Conservation (phyloP, 345 rosid genomes). For the Trapa bicornis region DNA sequence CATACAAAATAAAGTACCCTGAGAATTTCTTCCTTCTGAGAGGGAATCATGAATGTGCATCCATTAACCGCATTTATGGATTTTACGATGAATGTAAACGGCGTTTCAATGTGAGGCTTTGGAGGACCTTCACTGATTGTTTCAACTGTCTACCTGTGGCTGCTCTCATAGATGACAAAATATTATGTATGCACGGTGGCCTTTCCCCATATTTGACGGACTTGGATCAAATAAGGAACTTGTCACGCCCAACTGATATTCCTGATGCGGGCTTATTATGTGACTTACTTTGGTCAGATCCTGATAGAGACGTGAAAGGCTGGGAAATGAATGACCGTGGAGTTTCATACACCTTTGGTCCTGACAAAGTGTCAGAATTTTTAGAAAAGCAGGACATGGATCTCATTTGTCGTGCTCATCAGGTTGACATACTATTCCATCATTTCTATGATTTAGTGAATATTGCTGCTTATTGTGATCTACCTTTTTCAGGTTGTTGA, state of each 20-base stretch:
- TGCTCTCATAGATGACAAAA: conserved; percentile 71
- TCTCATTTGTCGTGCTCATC: conserved; percentile 6
- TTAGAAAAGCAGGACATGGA: conserved; percentile 5
- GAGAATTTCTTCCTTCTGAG: conserved; percentile 3
- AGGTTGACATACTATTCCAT: not conserved
- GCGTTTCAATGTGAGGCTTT: not conserved
- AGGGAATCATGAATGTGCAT: conserved; percentile 4
- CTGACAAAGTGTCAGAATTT: conserved; percentile 4
- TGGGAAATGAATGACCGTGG: conserved; percentile 6
- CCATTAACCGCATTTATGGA: not conserved
- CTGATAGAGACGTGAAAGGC: conserved; percentile 2
- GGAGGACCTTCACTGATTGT: conserved; percentile 4
- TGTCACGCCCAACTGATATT: conserved; percentile 1
- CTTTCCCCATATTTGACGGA: conserved; percentile 49
- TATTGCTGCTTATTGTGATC: not conserved
- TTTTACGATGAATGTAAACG: conserved; percentile 5
- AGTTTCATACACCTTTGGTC: conserved; percentile 4
- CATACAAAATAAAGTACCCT: conserved; percentile 3
- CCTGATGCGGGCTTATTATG: conserved; percentile 1
- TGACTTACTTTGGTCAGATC: conserved; percentile 3
- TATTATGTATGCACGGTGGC: conserved; percentile 89
- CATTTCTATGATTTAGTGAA: not conserved
- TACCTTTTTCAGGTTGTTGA: conserved; percentile 16
- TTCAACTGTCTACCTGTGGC: conserved; percentile 40
- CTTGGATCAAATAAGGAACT: conserved; percentile 4